These are phyloP conservation scores for Annulohypoxylon stygium DNA, from an alignment of 495 filamentous ascomycete genomes.

Conservation along the genomic window DNA sequence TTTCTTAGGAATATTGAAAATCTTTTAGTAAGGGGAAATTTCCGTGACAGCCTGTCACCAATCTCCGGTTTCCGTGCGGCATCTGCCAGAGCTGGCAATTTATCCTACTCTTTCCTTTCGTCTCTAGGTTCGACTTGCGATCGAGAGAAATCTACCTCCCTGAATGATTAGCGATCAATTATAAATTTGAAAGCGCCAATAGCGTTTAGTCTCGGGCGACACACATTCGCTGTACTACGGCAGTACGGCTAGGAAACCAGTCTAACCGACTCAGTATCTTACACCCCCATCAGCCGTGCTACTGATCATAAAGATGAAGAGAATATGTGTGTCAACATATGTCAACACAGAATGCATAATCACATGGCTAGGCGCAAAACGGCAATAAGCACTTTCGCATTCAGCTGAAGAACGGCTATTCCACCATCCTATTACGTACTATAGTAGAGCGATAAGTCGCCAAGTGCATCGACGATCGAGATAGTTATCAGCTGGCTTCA, in stretches of 20 bases:
- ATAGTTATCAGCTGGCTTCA: not conserved
- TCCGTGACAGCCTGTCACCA: not conserved
- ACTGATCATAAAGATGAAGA: conserved; percentile 11
- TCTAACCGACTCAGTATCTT: conserved; percentile 3
- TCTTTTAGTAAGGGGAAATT: conserved; percentile 1
- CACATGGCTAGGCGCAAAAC: conserved; percentile 10
- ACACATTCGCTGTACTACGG: not conserved
- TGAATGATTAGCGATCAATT: conserved; percentile 31
- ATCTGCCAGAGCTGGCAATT: conserved; percentile 11
- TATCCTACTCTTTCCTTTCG: conserved; percentile 12
- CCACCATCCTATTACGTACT: not conserved
- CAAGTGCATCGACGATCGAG: not conserved
- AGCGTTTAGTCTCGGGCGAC: conserved; percentile 12
- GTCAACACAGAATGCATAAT: conserved; percentile 14
- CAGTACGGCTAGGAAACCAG: not conserved
- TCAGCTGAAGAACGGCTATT: conserved; percentile 7
- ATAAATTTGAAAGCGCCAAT: conserved; percentile 21
- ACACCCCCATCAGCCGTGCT: conserved; percentile 19
- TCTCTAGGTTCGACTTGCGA: not conserved
- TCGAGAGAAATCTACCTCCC: not conserved
- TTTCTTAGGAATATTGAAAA: not conserved
- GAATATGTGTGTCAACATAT: not conserved
- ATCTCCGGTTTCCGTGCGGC: not conserved
- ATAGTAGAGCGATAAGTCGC: conserved; percentile 24
- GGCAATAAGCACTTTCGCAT: conserved; percentile 21